Percentiles rank a stretch among this genome's conserved stretches.
These are phyloP conservation scores for Rosa multiflora DNA, from an alignment of 306 rosid species.

Conservation along the genomic window DNA sequence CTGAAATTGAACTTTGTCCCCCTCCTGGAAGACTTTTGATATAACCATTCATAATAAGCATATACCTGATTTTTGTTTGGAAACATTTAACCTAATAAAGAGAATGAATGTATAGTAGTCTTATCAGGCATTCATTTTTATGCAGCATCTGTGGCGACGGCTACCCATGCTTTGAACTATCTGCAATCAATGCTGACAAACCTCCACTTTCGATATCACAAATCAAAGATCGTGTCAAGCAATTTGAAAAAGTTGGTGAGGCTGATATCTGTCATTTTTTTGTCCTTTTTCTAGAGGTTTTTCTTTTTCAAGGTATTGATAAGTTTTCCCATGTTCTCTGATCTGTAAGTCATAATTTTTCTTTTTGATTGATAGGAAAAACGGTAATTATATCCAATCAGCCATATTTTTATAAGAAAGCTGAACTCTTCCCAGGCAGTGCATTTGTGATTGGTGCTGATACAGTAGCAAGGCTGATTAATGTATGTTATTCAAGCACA, in stretches of 20 bases:
- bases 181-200: slow-evolving; percentile 94
- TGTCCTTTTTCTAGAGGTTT: neutral
- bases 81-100: neutral
- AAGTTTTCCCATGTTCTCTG: neutral
- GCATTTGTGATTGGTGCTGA: slow-evolving; percentile 93
- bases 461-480: slow-evolving; percentile 77
- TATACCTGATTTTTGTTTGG: neutral
- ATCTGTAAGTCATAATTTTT: slow-evolving; percentile 23
- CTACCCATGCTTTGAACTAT: slow-evolving; percentile 87
- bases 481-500: slow-evolving; percentile 49
- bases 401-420: slow-evolving; percentile 87
- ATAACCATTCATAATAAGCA: neutral
- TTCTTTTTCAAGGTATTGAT: neutral
- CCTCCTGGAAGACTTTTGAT: neutral
- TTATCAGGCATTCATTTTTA: slow-evolving; percentile 26
- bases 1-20: neutral
- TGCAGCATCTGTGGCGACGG: slow-evolving; percentile 77
- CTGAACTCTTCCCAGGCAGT: slow-evolving; percentile 89
- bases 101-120: slow-evolving; percentile 15
- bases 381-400: slow-evolving; percentile 80
- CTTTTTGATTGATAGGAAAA: slow-evolving; percentile 62
- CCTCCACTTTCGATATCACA: slow-evolving; percentile 73
- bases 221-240: slow-evolving; percentile 79
- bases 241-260: slow-evolving; percentile 83
- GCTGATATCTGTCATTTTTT: slow-evolving; percentile 14